Evolutionary conservation across 2,329 filamentous ascomycete genomes (phyloP), one percentile per base, ranked within the genome.

Genomic region (Paracamarosporium sp.): DNA sequence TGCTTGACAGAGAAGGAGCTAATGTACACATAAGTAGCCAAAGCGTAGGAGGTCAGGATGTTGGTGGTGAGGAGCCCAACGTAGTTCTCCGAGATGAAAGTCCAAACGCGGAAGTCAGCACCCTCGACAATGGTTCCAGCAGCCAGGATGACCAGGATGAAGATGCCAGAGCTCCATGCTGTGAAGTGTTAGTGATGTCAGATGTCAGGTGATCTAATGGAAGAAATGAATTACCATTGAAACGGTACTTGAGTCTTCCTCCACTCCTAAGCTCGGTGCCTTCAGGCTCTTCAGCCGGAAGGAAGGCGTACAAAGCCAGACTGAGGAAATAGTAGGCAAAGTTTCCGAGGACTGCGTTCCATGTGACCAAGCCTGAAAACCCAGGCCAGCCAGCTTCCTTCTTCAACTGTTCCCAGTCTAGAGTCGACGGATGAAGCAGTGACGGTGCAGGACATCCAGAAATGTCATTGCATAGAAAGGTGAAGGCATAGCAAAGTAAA

Each of bases 71-170:
- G 82, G 51, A 99, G 84, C 74, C 94, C 92, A 50, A 95, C 72
- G 74, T 94, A 96, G 80, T 98, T 94, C 73, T 96, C 89, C 81
- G 90, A 89, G 71, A 98, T 92, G 78, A 93, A 98, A 25, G 89
- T 91, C 94, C 94, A 99, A 50, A 97, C 85, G 8, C 87, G 85
- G 69, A 96, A 97, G 20, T 94, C 84, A 50, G 92, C 87, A 55
- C 94, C 94, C 66, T 94, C 86, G 3, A 88, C 78, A 36, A 88
- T 78, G 3, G 93, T 97, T 47, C 93, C 93, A 8, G 88, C 88
- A 31, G 87, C 87, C 51, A 89, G 85, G 5, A 89, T 81, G n/a
- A 84, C 83, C 43, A 96, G 81, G 50, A 89, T 93, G 61, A 90
- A 83, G 54, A 92, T 77, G 59, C 89, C 89, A n/a, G 91, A 92